phyloP scores from a whole-genome alignment of 2,329 filamentous ascomycete species.

The Aspergillus thermomutatus region DNA sequence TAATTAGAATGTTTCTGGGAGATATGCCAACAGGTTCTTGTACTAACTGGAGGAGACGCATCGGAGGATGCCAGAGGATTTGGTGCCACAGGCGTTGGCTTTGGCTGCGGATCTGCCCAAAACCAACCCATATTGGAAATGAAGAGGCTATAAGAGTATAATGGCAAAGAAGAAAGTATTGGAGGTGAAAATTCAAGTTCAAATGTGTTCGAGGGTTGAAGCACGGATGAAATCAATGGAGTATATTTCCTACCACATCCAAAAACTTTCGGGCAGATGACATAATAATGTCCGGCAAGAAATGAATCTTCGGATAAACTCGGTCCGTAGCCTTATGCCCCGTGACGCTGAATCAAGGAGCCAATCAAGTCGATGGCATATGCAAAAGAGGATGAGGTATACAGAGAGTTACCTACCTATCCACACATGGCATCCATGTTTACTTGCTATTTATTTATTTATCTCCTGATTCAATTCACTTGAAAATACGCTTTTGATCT shows the following conservation, averaged over 20 bases:
- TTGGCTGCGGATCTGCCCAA: slow-evolving; percentile 57
- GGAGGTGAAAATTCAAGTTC: neutral
- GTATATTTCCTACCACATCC: neutral
- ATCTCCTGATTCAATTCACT: neutral
- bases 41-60: slow-evolving; percentile 55
- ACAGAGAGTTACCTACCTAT: neutral
- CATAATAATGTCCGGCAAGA: slow-evolving; percentile 1
- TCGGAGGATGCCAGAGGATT: slow-evolving; percentile 47
- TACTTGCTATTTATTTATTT: neutral
- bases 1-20: slow-evolving; percentile 12
- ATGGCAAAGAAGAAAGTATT: slow-evolving; percentile 12
- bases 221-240: neutral
- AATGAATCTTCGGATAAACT: neutral
- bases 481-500: neutral
- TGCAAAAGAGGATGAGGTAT: neutral
- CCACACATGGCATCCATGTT: neutral
- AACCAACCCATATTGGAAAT: slow-evolving; percentile 62
- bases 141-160: slow-evolving; percentile 6
- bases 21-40: neutral
- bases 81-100: slow-evolving; percentile 41
- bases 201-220: neutral
- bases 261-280: slow-evolving; percentile 6
- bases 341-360: neutral
- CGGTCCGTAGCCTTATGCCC: neutral
- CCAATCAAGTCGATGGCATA: neutral